Evolutionary conservation across 192 early-diverging fungal species (phyloP).

Genomic region (Umbelopsis sp.): DNA sequence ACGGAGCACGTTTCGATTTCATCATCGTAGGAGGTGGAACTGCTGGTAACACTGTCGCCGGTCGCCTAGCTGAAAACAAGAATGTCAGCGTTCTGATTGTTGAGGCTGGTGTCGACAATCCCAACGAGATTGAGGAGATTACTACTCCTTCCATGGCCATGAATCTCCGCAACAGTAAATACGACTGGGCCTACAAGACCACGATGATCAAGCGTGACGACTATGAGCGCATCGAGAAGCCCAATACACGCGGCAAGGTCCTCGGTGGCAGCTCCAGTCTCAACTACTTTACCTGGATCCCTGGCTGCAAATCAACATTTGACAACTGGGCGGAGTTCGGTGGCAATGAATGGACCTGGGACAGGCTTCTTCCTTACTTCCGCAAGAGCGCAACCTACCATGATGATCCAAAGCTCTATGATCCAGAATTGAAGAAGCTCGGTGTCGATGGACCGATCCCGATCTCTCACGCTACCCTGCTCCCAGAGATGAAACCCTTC

Average conservation of each 20-base stretch:
- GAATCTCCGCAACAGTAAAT: constrained; percentile 24
- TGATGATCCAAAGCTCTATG: constrained; percentile 18
- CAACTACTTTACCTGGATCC: constrained; percentile 29
- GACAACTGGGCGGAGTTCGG: constrained; percentile 31
- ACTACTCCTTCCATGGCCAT: constrained; percentile 28
- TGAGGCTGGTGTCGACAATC: constrained; percentile 41
- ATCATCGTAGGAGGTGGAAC: constrained; percentile 45
- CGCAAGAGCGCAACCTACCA: constrained; percentile 32
- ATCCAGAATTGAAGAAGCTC: constrained; percentile 18
- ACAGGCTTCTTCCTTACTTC: constrained; percentile 28
- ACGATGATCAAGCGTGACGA: constrained; percentile 26
- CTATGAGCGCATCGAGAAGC: constrained; percentile 31
- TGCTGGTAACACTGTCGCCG: constrained; percentile 39
- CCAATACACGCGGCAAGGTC: constrained; percentile 34
- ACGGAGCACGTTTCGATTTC: constrained; percentile 28
- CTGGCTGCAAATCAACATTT: constrained; percentile 21
- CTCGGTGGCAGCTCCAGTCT: constrained; percentile 35
- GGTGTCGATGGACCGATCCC: constrained; percentile 19
- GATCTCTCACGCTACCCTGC: not conserved
- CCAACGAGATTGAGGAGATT: constrained; percentile 26
- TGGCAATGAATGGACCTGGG: constrained; percentile 29
- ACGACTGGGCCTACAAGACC: constrained; percentile 36
- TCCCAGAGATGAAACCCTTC: constrained; percentile 6
- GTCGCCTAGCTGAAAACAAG: constrained; percentile 42
- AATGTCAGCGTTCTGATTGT: constrained; percentile 43